Evolutionary conservation across 2,329 filamentous ascomycete species (phyloP).

Genomic region (Colletotrichum sp.): DNA sequence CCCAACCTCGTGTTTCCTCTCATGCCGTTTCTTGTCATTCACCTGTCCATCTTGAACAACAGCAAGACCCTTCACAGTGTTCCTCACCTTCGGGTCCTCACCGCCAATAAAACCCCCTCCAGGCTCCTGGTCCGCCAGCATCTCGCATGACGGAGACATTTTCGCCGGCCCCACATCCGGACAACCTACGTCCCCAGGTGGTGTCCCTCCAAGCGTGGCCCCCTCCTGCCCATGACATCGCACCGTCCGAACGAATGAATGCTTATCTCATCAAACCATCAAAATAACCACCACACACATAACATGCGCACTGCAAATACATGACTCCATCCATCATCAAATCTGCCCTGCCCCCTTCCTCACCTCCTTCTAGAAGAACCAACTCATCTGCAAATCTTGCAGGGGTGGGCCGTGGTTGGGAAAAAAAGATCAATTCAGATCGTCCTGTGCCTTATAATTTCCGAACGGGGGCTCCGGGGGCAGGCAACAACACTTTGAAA

Average conservation of each 20-base stretch:
- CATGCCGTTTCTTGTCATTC: not conserved
- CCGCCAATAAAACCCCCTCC: not conserved
- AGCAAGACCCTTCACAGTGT: not conserved
- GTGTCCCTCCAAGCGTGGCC: not conserved
- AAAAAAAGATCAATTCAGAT: not conserved
- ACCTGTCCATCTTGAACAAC: not conserved
- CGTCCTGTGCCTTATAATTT: constrained; percentile 7
- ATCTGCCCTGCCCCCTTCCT: not conserved
- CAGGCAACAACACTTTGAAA: not conserved
- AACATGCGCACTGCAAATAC: not conserved
- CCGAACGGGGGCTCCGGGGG: not conserved
- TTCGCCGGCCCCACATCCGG: constrained; percentile 2
- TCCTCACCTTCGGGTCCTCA: not conserved
- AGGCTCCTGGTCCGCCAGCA: not conserved
- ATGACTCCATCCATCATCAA: not conserved
- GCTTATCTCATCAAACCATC: not conserved
- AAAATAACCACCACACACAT: not conserved
- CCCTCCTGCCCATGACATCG: not conserved
- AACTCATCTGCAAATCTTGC: not conserved
- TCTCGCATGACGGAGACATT: constrained; percentile 4
- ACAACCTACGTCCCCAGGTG: not conserved
- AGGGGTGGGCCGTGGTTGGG: not conserved
- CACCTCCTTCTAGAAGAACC: constrained; percentile 7
- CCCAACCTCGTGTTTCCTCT: not conserved
- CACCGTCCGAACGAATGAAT: not conserved